These are phyloP conservation scores for Ailanthus altissimus DNA, from an alignment of 345 rosid genomes.

Conservation along the genomic window DNA sequence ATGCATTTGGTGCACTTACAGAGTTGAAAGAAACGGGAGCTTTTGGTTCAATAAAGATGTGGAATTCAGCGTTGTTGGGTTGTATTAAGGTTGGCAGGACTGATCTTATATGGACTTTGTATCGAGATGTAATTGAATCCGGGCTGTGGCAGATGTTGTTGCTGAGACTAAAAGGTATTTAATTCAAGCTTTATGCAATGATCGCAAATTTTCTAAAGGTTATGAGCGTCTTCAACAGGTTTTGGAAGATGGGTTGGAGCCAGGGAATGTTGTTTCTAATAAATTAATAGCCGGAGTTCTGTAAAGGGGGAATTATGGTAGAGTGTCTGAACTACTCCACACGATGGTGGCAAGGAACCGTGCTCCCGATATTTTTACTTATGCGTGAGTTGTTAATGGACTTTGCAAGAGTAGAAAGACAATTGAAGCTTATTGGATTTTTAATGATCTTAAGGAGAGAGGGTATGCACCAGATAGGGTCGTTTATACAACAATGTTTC, in stretches of 20 bases:
- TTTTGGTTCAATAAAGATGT: slow-evolving; percentile 34
- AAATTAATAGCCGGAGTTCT: slow-evolving; percentile 42
- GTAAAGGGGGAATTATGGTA: slow-evolving; percentile 27
- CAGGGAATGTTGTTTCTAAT: slow-evolving; percentile 34
- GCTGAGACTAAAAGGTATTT: slow-evolving; percentile 38
- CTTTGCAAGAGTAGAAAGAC: slow-evolving; percentile 42
- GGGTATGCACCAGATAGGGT: slow-evolving; percentile 47
- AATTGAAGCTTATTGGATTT: slow-evolving; percentile 40
- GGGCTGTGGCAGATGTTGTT: slow-evolving; percentile 36
- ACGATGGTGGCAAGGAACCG: slow-evolving; percentile 42
- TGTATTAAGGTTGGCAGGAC: slow-evolving; percentile 44
- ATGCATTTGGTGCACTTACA: slow-evolving; percentile 43
- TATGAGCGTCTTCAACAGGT: slow-evolving; percentile 49
- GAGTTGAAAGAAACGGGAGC: slow-evolving; percentile 35
- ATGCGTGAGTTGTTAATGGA: slow-evolving; percentile 51
- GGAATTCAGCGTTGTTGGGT: slow-evolving; percentile 53
- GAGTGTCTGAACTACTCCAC: slow-evolving; percentile 54
- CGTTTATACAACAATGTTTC: slow-evolving; percentile 50
- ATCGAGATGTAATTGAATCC: slow-evolving; percentile 43
- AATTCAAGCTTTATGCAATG: slow-evolving; percentile 49
- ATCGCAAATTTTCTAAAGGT: slow-evolving; percentile 40
- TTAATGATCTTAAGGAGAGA: slow-evolving; percentile 53
- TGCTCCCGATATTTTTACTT: slow-evolving; percentile 43
- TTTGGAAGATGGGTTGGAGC: slow-evolving; percentile 43
- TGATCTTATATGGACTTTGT: slow-evolving; percentile 51